Base-by-base conservation (phyloP, 768 basidiomycete species). In the Thelephora aurantiotincta region DNA sequence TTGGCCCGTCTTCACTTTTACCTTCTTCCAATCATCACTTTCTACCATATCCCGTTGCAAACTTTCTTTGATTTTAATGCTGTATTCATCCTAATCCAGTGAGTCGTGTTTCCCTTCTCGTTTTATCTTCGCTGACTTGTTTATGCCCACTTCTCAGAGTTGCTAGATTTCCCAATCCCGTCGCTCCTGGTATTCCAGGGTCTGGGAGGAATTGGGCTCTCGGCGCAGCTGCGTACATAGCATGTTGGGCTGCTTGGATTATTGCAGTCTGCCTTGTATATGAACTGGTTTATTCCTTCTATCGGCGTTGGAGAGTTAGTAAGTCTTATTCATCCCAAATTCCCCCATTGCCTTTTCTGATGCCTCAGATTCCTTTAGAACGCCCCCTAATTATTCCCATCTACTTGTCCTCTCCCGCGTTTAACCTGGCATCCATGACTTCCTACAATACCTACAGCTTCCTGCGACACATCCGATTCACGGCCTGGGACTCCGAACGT, bases 21-120 rank as follows among this genome's bases (percentile, higher is more conserved):
- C 57, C 57, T 82, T 33, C 78, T 76, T 59, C 83, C 82, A n/a
- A 35, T 88, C 13, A 60, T 88, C 52, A 71, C 77, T 5, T 77
- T 89, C 60, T 77, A 75, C 16, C 81, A 87, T 58, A 64, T 88
- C 35, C 77, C 78, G 20, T 60, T 86, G 7, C 88, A 91, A 61
- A 78, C 82, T 0, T 92, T 83, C 58, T 80, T 93, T 60, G 91
- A 94, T 58, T 89, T 91, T 62, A 91, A 92, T 61, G 78, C 81
- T 55, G 78, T 82, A 53, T 93, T 79, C 65, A 78, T 90, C 54
- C 61, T 92, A 55, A 59, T 90, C 36, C 78, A 89, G 88, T 91
- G 58, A 67, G 89, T 80, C 41, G 33, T 33, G 37, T 34, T 30
- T 33, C 36, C 13, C 44, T 5, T 22, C 4, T 30, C 35, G 49